phyloP scores from a whole-genome alignment of 129 eudicot genomes.

The Flaveria trinervia region DNA sequence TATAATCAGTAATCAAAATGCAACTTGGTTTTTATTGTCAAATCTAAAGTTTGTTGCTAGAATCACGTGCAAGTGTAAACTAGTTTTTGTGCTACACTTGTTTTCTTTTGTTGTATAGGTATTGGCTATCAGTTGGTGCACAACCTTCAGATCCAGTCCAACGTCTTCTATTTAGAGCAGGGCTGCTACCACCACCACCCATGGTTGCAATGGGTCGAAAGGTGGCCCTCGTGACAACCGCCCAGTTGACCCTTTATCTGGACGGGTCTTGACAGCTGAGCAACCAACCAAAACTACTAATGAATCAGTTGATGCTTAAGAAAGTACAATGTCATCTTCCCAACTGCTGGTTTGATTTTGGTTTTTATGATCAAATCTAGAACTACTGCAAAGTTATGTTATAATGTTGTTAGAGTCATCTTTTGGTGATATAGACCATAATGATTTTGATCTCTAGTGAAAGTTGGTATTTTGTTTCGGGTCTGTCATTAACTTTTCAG shows the following conservation, averaged over 20 bases:
- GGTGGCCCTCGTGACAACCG: constrained; percentile 94
- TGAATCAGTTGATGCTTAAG: constrained; percentile 16
- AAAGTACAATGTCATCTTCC: constrained; percentile 3
- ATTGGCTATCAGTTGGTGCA: constrained; percentile 98
- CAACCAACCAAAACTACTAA: constrained; percentile 36
- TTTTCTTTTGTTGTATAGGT: constrained; percentile 39
- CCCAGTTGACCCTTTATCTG: constrained; percentile 77
- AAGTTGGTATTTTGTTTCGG: background rate
- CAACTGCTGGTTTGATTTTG: background rate
- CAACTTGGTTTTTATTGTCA: too few species aligned
- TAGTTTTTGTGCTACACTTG: background rate
- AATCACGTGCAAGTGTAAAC: too few species aligned
- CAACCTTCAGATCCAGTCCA: constrained; percentile 97
- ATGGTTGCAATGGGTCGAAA: constrained; percentile 95
- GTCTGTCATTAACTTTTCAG: background rate
- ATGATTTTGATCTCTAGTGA: background rate
- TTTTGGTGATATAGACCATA: constrained; percentile 9
- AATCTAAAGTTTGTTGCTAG: too few species aligned
- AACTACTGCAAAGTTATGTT: constrained; percentile 9
- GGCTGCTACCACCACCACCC: constrained; percentile 93
- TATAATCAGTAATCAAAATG: too few species aligned
- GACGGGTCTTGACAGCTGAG: constrained; percentile 51
- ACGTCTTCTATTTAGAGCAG: constrained; percentile 84
- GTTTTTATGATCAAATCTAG: background rate
- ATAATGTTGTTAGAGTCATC: background rate